A percentile compares a stretch with the other conserved stretches of the same genome.
Conservation (phyloP, 164 flowering plant species). For the Paratinospora sagittata region DNA sequence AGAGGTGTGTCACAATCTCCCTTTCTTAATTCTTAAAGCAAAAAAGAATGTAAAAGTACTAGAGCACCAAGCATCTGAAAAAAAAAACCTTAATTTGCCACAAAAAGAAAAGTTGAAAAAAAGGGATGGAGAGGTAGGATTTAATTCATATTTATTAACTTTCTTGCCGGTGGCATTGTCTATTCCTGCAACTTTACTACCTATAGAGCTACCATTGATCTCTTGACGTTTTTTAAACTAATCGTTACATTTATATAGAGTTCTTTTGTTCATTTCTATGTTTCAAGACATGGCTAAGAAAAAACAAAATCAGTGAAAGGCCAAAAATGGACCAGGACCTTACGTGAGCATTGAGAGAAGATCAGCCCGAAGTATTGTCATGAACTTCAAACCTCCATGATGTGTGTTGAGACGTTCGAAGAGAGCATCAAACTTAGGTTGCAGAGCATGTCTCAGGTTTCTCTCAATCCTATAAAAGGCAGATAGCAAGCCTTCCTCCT, state of each 20-base stretch:
- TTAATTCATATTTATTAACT: no score
- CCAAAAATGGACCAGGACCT: constrained; percentile 2
- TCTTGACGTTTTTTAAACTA: background rate
- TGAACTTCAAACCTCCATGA: constrained; percentile 78
- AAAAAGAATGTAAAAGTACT: no score
- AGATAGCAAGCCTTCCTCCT: constrained; percentile 48
- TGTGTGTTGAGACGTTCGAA: constrained; percentile 82
- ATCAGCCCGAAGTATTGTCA: constrained; percentile 73
- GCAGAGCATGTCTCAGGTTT: constrained; percentile 71
- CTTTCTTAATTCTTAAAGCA: no score
- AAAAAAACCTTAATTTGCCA: no score
- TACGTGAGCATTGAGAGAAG: constrained; percentile 67
- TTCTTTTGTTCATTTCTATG: background rate
- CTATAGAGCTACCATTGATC: no score
- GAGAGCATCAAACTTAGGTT: constrained; percentile 73
- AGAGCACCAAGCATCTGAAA: no score
- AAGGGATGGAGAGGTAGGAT: no score
- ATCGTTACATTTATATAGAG: background rate
- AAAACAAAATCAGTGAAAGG: background rate
- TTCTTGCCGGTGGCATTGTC: no score
- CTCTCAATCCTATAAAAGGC: constrained; percentile 72
- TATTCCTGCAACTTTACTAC: no score
- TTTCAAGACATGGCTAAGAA: background rate
- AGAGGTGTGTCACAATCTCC: no score
- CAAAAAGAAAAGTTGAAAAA: no score